Evolutionary conservation across 768 basidiomycete species (phyloP), one percentile per base, ranked within the genome.

Genomic region (Lyophyllum semitale): DNA sequence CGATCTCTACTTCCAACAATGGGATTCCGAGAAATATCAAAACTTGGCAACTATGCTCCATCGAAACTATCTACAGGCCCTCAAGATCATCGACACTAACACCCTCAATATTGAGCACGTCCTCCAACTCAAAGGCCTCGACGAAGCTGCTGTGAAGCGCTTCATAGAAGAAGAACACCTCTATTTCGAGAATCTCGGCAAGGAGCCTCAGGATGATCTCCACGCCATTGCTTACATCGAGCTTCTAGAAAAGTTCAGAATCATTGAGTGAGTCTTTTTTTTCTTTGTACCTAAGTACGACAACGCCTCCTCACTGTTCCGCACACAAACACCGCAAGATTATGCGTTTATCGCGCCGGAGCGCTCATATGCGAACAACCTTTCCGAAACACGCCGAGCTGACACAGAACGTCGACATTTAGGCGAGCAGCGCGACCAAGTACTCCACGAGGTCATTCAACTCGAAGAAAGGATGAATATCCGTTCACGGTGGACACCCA

Each of bases 51-150:
- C n/a, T n/a, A n/a, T n/a, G 71, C 74, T 53, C n/a, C n/a, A n/a
- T n/a, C n/a, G n/a, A n/a, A n/a, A n/a, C n/a, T n/a, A n/a, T 51
- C 61, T 3, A 71, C 74, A 3, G 71, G 73, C 50, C 69, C 72
- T 55, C 43, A 51, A 26, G 68, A 68, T n/a, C n/a, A n/a, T n/a
- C n/a, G n/a, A n/a, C n/a, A n/a, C n/a, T n/a, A n/a, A n/a, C n/a
- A n/a, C n/a, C 44, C 59, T 70, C 2, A 67, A 64, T 37, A 57
- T 38, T 9, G 41, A 29, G 25, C n/a, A 57, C 8, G 45, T n/a
- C n/a, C n/a, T n/a, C n/a, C n/a, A n/a, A n/a, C n/a, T n/a, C n/a
- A n/a, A n/a, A n/a, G n/a, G n/a, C n/a, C n/a, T n/a, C n/a, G n/a
- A n/a, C n/a, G n/a, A 54, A 38, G 47, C 35, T 2, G 64, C 68